Evolutionary conservation across 1,139 yeast species (phyloP).

Genomic region (Yamadazyma blattariae): DNA sequence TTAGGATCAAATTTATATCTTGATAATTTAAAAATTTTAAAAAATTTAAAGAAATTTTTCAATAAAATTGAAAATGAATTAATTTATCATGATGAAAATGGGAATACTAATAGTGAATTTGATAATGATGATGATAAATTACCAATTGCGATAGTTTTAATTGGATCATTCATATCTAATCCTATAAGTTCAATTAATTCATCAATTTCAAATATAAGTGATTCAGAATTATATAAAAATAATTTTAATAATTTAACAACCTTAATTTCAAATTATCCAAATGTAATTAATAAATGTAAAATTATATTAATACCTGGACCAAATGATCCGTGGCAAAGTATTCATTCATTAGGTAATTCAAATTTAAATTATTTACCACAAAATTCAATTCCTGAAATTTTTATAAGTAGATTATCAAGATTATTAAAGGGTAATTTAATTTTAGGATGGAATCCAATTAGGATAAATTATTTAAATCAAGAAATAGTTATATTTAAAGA

Average conservation of each 20-base stretch:
- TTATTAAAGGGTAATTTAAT: conserved; percentile 53
- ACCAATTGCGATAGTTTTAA: conserved; percentile 50
- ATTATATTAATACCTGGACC: conserved; percentile 80
- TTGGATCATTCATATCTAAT: conserved; percentile 61
- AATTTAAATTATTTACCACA: conserved; percentile 68
- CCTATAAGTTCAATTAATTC: conserved; percentile 55
- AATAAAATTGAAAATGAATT: conserved; percentile 39
- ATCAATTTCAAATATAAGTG: conserved; percentile 40
- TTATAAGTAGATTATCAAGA: conserved; percentile 64
- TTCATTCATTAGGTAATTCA: conserved; percentile 62
- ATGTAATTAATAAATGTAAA: conserved; percentile 33
- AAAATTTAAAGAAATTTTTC: conserved; percentile 62
- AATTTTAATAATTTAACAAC: conserved; percentile 73
- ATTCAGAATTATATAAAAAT: conserved; percentile 59
- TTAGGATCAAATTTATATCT: conserved; percentile 74
- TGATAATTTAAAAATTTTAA: conserved; percentile 56
- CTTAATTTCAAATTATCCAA: conserved; percentile 32
- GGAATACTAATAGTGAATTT: conserved; percentile 33
- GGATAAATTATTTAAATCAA: conserved; percentile 77
- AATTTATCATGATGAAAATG: conserved; percentile 26
- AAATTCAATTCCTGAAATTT: conserved; percentile 63
- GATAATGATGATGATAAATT: conserved; percentile 48
- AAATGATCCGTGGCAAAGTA: conserved; percentile 91
- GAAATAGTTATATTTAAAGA: conserved; percentile 77
- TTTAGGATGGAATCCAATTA: conserved; percentile 72